Evolutionary conservation across 768 basidiomycete genomes (phyloP), one percentile per base, ranked within the genome.

Genomic region (Vararia minispora): DNA sequence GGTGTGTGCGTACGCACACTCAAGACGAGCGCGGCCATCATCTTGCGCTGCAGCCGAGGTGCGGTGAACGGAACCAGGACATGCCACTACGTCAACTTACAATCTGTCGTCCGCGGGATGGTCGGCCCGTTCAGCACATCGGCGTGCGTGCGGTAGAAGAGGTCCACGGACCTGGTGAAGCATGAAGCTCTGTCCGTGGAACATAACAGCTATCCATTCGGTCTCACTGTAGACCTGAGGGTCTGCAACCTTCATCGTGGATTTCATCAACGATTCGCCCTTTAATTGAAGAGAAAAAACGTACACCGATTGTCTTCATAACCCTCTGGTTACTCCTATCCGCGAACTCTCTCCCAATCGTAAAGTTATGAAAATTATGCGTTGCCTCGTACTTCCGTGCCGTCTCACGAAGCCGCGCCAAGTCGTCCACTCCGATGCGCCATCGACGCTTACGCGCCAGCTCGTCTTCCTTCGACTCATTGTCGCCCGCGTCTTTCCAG

Each of bases 131-230:
- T 12, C 21, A 3, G 1, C 10, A 13, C 6, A 34, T 40, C 20
- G 30, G 32, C 29, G 41, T 41, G 23, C 35, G 11, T 28, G 14
- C 18, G 20, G 23, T 10, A 16, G 6, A 32, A 32, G 47, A 52
- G 23, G n/a, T n/a, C n/a, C n/a, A 61, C 69, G 37, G 51, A 91
- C 91, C 68, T 99, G 95, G 58, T 99, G 94, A 38, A 99, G 62
- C 95, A 99, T 98, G 58, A 99, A 99, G 50, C 88, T 91, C 58
- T 99, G 95, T 0, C 94, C 95, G 54, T 98, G 90, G 56, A 95
- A 83, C 43, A 84, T 65, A 14, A 98, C 79, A 31, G 83, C 84
- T 30, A 98, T 75, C 92, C 94, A 98, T 53, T 99, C 94, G 2
- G 85, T 92, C 27, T 79, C 79, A 16, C 86, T 89, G 44, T 89